A percentile compares a stretch with the other conserved stretches of the same genome.
These are phyloP conservation scores for Monosporascus sp. DNA, from an alignment of 2,329 filamentous ascomycete species.

Conservation along the genomic window DNA sequence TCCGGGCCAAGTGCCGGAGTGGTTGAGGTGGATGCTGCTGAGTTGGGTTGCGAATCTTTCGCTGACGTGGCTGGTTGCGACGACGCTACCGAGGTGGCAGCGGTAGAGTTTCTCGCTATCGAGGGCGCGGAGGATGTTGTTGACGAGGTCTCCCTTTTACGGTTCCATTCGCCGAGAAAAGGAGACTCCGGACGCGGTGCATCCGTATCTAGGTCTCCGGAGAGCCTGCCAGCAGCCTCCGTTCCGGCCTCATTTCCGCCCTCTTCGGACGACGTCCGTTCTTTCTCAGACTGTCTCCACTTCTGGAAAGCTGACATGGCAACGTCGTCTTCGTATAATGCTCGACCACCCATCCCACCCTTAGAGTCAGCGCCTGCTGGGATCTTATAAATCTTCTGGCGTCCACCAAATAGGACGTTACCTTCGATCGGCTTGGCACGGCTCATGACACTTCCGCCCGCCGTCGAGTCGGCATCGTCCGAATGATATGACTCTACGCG, in stretches of 20 bases:
- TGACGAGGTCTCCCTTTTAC: constrained; percentile 80
- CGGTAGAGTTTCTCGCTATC: constrained; percentile 71
- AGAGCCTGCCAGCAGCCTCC: constrained; percentile 29
- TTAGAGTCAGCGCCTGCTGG: constrained; percentile 41
- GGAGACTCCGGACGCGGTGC: constrained; percentile 47
- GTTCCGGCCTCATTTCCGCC: constrained; percentile 31
- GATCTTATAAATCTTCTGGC: constrained; percentile 93
- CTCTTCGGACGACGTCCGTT: constrained; percentile 38
- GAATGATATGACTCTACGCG: constrained; percentile 61
- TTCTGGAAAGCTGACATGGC: constrained; percentile 78
- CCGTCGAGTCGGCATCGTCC: constrained; percentile 60
- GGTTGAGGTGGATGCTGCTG: constrained; percentile 31
- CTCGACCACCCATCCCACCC: constrained; percentile 56
- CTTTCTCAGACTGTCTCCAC: constrained; percentile 57
- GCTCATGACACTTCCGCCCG: constrained; percentile 70
- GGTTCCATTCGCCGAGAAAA: constrained; percentile 58
- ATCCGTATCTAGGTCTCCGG: constrained; percentile 13
- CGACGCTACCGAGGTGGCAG: constrained; percentile 82
- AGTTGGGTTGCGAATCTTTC: constrained; percentile 43
- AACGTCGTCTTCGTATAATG: constrained; percentile 83
- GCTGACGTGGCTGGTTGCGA: constrained; percentile 48
- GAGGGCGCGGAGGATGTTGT: constrained; percentile 68
- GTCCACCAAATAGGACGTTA: constrained; percentile 88
- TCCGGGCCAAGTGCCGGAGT: constrained; percentile 45
- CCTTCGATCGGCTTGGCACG: constrained; percentile 78